Evolutionary conservation across 441 rosid genomes (phyloP).

Genomic region (Manihot esculenta): DNA sequence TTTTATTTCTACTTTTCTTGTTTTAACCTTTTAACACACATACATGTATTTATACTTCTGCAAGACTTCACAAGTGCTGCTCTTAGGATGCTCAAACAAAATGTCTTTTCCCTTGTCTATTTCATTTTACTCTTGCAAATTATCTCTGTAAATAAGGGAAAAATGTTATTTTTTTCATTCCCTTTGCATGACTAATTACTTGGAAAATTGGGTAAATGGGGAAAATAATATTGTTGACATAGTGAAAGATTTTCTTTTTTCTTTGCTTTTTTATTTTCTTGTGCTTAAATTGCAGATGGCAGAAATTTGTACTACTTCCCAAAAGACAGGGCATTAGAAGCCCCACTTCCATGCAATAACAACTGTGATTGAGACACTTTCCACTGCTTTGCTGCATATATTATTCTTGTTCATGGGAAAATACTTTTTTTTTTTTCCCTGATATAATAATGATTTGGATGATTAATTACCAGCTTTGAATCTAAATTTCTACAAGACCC

Average conservation of each 20-base stretch:
- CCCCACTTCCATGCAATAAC: conserved; percentile 16
- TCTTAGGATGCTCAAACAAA: conserved; percentile 15
- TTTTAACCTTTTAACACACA: conserved; percentile 5
- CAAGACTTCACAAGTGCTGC: conserved; percentile 38
- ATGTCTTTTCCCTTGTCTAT: not conserved
- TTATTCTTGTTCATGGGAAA: no score
- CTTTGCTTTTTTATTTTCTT: not conserved
- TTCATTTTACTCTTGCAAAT: not conserved
- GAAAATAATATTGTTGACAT: not conserved
- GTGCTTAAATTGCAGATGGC: conserved; percentile 1
- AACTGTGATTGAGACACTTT: conserved; percentile 12
- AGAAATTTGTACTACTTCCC: conserved; percentile 17
- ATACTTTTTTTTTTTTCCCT: no score
- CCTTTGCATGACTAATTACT: not conserved
- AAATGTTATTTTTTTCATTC: not conserved
- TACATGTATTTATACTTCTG: conserved; percentile 1
- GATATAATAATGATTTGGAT: no score
- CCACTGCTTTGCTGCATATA: not conserved
- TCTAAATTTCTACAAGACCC: no score
- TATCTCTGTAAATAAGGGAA: no score
- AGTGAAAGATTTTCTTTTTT: no score
- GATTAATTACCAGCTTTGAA: no score
- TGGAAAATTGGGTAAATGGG: not conserved
- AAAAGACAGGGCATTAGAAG: conserved; percentile 3
- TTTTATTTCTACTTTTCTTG: conserved; percentile 27